A percentile compares a stretch with the other conserved stretches of the same genome.
phyloP scores from a whole-genome alignment of 2,329 filamentous ascomycete genomes.

The Sporothrix curviconia region DNA sequence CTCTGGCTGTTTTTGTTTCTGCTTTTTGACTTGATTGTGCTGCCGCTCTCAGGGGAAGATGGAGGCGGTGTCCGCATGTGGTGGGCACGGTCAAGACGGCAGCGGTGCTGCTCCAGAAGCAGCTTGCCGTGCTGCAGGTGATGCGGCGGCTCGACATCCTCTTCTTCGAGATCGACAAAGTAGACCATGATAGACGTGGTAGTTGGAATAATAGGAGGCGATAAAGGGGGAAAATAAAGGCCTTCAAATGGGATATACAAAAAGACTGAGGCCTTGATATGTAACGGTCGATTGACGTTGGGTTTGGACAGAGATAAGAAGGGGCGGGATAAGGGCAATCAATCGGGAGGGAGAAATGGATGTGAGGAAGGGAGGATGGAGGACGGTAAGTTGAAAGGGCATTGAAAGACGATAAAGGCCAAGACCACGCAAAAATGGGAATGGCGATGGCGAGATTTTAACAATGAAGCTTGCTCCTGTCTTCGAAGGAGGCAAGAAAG shows the following conservation, averaged over 20 bases:
- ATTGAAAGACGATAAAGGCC: background rate
- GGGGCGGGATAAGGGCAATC: background rate
- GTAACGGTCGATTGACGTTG: background rate
- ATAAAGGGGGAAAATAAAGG: background rate
- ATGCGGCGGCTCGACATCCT: slow-evolving; percentile 26
- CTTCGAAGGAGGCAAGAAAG: background rate
- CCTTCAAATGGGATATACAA: background rate
- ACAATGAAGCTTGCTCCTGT: background rate
- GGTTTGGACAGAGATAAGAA: background rate
- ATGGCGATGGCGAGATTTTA: background rate
- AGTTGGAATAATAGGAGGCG: background rate
- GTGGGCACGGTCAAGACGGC: slow-evolving; percentile 9
- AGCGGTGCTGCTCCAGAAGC: slow-evolving; percentile 19
- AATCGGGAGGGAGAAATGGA: slow-evolving; percentile 3
- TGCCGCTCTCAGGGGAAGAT: slow-evolving; percentile 10
- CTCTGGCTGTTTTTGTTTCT: background rate
- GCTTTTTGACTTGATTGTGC: background rate
- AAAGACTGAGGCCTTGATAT: background rate
- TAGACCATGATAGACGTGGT: slow-evolving; percentile 24
- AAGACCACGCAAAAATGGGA: too few relatives aligned
- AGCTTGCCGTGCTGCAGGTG: slow-evolving; percentile 21
- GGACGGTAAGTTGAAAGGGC: background rate
- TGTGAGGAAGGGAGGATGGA: background rate
- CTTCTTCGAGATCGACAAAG: slow-evolving; percentile 29
- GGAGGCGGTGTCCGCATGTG: slow-evolving; percentile 10